Evolutionary conservation across 768 basidiomycete genomes (phyloP).

Genomic region (Pleurotus salmoneostramineus): DNA sequence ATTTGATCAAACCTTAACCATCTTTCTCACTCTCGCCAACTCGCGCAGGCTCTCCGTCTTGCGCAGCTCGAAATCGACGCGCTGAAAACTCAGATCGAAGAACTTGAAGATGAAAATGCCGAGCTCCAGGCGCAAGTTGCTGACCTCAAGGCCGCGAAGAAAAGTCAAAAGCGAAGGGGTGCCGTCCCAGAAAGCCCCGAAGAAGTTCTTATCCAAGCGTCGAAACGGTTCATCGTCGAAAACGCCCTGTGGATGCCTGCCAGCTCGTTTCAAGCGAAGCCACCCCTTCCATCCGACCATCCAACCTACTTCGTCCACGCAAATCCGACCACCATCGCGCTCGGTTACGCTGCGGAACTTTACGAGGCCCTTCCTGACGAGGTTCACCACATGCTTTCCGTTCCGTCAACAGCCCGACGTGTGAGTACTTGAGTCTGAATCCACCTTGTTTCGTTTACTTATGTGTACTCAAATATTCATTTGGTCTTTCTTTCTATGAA

Average conservation of each 20-base stretch:
- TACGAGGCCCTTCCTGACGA: not conserved
- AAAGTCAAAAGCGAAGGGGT: not conserved
- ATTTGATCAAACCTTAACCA: not conserved
- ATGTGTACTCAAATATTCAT: not conserved
- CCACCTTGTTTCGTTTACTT: not conserved
- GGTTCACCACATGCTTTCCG: not conserved
- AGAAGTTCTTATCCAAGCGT: not conserved
- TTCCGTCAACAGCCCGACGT: not conserved
- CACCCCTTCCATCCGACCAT: not conserved
- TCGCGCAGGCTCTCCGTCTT: not conserved
- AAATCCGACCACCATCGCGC: not conserved
- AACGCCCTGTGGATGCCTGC: not conserved
- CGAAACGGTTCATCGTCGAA: not conserved
- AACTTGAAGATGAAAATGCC: not conserved
- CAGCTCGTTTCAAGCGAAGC: not conserved
- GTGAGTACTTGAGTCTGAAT: not conserved
- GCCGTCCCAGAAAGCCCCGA: not conserved
- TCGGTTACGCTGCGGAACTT: not conserved
- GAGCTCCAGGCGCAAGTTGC: not conserved
- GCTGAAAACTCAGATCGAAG: not conserved
- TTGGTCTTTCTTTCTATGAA: not conserved
- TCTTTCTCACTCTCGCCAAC: not conserved
- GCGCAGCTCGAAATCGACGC: not conserved
- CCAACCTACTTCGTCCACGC: not conserved
- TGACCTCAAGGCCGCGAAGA: not conserved